phyloP scores from a whole-genome alignment of 768 basidiomycete genomes.

The Suillus decipiens region DNA sequence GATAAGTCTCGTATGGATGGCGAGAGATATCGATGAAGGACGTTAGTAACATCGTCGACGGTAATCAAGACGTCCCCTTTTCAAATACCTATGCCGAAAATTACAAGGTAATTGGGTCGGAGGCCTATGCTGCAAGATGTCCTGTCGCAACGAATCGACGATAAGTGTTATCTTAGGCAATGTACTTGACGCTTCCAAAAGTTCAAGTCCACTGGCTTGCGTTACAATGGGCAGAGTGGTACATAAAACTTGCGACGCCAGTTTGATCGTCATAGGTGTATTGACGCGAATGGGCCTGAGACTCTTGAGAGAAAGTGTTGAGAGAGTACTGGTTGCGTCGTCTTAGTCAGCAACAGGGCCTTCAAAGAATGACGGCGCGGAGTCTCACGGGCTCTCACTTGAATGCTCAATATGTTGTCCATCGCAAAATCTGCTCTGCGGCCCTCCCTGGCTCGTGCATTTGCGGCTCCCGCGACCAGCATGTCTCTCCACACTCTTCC shows the following conservation, averaged over 20 bases:
- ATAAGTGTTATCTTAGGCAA: not conserved
- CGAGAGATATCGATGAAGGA: not conserved
- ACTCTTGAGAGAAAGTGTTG: too few relatives aligned
- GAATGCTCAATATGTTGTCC: slow-evolving; percentile 46
- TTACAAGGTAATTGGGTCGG: not conserved
- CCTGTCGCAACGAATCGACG: not conserved
- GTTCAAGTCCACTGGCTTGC: not conserved
- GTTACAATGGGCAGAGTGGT: not conserved
- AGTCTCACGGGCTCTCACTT: slow-evolving; percentile 1
- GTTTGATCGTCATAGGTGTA: not conserved
- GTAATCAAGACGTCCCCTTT: not conserved
- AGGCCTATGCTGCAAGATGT: not conserved
- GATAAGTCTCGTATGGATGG: not conserved
- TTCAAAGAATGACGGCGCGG: not conserved
- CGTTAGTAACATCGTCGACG: not conserved
- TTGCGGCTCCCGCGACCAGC: slow-evolving; percentile 41
- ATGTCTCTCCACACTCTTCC: slow-evolving; percentile 74
- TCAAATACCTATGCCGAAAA: not conserved
- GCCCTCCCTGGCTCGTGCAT: slow-evolving; percentile 47
- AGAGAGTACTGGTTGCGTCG: not conserved
- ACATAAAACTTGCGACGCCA: not conserved
- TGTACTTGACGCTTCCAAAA: not conserved
- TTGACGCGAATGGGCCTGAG: not conserved
- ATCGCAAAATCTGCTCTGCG: slow-evolving; percentile 45
- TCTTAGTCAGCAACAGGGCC: slow-evolving; percentile 1